phyloP scores from a whole-genome alignment of 768 basidiomycete species.

The Leccinum longicurvipes region DNA sequence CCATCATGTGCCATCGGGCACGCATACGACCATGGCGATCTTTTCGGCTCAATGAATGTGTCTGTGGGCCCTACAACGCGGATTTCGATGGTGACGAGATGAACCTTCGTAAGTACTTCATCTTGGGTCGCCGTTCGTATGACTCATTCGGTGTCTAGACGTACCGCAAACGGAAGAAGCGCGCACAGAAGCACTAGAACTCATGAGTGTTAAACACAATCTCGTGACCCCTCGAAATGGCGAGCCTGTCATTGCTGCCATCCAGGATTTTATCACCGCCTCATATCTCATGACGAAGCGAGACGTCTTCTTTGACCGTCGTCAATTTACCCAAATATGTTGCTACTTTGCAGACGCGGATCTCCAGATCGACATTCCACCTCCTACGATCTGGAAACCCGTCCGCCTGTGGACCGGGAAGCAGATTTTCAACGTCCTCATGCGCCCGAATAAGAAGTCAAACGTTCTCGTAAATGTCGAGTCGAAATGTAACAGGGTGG shows the following conservation, averaged over 20 bases:
- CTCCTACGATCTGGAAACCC: conserved; percentile 93
- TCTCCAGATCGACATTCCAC: conserved; percentile 91
- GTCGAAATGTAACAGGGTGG: conserved; percentile 88
- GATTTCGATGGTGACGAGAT: conserved; percentile 99
- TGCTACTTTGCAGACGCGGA: conserved; percentile 91
- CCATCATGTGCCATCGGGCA: conserved; percentile 98
- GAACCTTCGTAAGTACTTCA: conserved; percentile 80
- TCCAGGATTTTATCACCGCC: conserved; percentile 99
- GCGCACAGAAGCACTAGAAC: conserved; percentile 90
- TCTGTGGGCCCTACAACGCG: conserved; percentile 98
- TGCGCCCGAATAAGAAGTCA: conserved; percentile 86
- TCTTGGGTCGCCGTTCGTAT: not conserved
- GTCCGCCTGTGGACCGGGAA: conserved; percentile 95
- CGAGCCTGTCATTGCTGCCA: conserved; percentile 98
- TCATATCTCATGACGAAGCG: conserved; percentile 92
- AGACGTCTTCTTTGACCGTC: conserved; percentile 90
- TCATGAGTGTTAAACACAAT: conserved; percentile 97
- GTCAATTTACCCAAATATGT: conserved; percentile 95
- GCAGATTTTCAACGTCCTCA: conserved; percentile 95
- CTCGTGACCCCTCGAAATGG: conserved; percentile 97
- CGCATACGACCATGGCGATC: conserved; percentile 97
- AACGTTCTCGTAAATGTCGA: conserved; percentile 92
- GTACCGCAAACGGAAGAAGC: conserved; percentile 99
- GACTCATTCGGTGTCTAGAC: conserved; percentile 46
- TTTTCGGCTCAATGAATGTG: conserved; percentile 97